Percentiles rank a stretch among this genome's conserved stretches.
These are phyloP conservation scores for Backusella australiensis DNA, from an alignment of 192 early-diverging fungal genomes.

Conservation along the genomic window DNA sequence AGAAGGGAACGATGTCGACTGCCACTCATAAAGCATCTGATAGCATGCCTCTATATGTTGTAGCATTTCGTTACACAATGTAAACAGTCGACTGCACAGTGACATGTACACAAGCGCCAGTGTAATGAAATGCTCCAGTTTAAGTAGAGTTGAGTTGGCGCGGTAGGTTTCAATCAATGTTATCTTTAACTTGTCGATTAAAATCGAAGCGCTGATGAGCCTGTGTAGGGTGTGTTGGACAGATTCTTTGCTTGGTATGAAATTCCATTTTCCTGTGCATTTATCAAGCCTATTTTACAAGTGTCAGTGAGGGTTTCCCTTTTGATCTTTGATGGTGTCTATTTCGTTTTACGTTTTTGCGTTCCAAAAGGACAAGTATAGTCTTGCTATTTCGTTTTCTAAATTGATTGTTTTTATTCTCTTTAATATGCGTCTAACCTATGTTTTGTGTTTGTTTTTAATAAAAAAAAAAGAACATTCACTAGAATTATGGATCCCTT, in stretches of 20 bases:
- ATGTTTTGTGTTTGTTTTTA: neutral
- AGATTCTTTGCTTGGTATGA: constrained; percentile 22
- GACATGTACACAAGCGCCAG: constrained; percentile 18
- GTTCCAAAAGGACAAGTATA: constrained; percentile 24
- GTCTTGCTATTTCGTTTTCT: constrained; percentile 4
- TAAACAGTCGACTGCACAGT: constrained; percentile 11
- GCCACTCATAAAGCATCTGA: constrained; percentile 14
- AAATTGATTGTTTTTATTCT: constrained; percentile 21
- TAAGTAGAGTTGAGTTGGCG: constrained; percentile 14
- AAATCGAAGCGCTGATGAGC: constrained; percentile 17
- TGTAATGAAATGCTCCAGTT: constrained; percentile 29
- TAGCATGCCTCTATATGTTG: constrained; percentile 21
- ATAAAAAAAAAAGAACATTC: neutral
- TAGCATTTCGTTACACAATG: neutral
- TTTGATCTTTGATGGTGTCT: neutral
- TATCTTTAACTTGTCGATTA: constrained; percentile 32
- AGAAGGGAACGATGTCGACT: constrained; percentile 1
- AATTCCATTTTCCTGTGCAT: constrained; percentile 8
- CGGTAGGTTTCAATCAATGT: constrained; percentile 24
- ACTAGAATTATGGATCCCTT: neutral
- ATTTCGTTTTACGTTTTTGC: constrained; percentile 11
- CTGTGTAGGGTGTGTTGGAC: constrained; percentile 23
- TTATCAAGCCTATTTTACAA: neutral
- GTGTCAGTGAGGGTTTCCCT: neutral
- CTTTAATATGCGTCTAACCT: constrained; percentile 30